These are phyloP conservation scores for Prunus salicina DNA, from an alignment of 306 rosid genomes.

Conservation along the genomic window DNA sequence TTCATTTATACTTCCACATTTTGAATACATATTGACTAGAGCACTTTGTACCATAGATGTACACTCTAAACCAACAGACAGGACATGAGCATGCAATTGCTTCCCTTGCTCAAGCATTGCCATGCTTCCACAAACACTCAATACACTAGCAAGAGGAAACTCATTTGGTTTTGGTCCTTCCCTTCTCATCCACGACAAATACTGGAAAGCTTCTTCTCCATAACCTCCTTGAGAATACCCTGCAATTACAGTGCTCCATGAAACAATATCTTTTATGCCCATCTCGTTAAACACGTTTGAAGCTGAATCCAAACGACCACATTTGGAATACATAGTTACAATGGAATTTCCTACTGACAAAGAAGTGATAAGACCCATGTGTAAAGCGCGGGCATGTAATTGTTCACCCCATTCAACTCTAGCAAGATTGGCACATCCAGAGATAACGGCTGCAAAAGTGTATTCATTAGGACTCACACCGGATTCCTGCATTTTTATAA, in stretches of 20 bases:
- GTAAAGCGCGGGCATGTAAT: constrained; percentile 54
- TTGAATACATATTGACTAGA: constrained; percentile 65
- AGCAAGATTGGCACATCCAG: constrained; percentile 64
- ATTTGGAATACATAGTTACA: constrained; percentile 62
- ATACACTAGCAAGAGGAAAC: constrained; percentile 64
- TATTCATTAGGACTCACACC: constrained; percentile 63
- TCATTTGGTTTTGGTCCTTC: constrained; percentile 71
- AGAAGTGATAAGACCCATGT: constrained; percentile 45
- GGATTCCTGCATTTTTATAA: constrained; percentile 57
- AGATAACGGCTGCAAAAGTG: constrained; percentile 64
- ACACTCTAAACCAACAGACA: constrained; percentile 54
- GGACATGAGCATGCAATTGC: constrained; percentile 69
- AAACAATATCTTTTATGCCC: constrained; percentile 59
- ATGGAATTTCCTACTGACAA: constrained; percentile 71
- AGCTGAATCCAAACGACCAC: constrained; percentile 58
- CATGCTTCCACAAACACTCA: constrained; percentile 76
- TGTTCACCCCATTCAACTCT: constrained; percentile 61
- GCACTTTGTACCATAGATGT: constrained; percentile 63
- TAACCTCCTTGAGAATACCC: constrained; percentile 74
- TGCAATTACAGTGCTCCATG: constrained; percentile 83
- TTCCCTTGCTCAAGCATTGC: constrained; percentile 77
- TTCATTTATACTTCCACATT: constrained; percentile 68
- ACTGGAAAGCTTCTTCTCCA: constrained; percentile 64
- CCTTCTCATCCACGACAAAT: constrained; percentile 68
- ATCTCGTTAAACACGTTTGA: constrained; percentile 50